Base-by-base conservation (phyloP, 352 stramenopile species). In the Phytophthora sp. region DNA sequence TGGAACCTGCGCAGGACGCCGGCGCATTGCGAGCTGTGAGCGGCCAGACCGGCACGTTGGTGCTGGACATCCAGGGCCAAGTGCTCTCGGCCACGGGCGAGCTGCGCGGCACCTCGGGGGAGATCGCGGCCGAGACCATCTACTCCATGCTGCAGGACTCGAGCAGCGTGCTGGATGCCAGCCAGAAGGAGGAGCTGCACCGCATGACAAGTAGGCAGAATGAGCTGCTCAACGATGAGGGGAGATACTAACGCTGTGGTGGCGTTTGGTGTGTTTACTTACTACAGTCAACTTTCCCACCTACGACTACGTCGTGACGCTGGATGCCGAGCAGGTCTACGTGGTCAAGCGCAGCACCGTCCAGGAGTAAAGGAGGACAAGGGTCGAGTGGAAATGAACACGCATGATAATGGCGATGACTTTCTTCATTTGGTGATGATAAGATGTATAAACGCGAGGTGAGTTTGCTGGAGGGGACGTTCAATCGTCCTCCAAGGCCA, bases 71-170 rank as follows among this genome's bases (percentile, higher is more conserved):
- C 50, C 59, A 76, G 31, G 81, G 85, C 24, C 70, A 80, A 49
- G 78, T 94, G 39, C 64, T 90, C 9, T 89, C 82, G 7, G 71
- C 76, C 20, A 85, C 85, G 3, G 85, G 85, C 8, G 77, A 92
- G 41, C 53, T 94, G 3, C 58, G 66, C 32, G 83, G 80, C 17
- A 67, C 63, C 4, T 68, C 65, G 2, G 83, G 81, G 39, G 79
- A 90, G 17, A 68, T 75, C 34, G 80, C 76, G 30, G 77, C 74
- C 12, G 76, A 89, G 38, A 77, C 70, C 18, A 74, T 94, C 28
- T 84, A 83, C 54, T 84, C 81, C 4, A 89, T 92, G 64, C 69
- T 92, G 15, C 51, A 89, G 72, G 80, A 91, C 61, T 76, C 82
- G n/a, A 74, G 62, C 31, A 77, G 76, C 54, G 75, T 89, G 28